Percentiles rank a stretch among this genome's conserved stretches.
Conservation (phyloP, 2,329 filamentous ascomycete species). For the Torrubiellomyces zombiae region DNA sequence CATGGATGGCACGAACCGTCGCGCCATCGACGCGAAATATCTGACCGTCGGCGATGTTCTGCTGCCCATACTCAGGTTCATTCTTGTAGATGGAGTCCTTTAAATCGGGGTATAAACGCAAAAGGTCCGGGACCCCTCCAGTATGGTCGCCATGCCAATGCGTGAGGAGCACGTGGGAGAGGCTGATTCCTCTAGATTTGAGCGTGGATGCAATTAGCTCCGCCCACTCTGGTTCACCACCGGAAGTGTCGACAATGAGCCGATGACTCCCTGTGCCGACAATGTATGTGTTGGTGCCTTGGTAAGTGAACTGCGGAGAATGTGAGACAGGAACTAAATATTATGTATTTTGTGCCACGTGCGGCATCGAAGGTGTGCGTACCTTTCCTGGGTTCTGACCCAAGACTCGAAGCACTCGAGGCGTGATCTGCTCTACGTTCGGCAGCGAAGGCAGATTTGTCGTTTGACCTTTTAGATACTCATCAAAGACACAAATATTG, state of each 20-base stretch:
- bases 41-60: constrained; percentile 27
- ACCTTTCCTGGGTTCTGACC: constrained; percentile 27
- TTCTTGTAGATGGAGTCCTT: constrained; percentile 35
- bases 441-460: constrained; percentile 16
- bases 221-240: constrained; percentile 46
- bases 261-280: constrained; percentile 45
- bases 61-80: constrained; percentile 24
- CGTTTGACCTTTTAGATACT: constrained; percentile 25
- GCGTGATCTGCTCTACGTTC: constrained; percentile 23
- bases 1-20: constrained; percentile 44
- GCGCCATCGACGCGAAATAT: constrained; percentile 33
- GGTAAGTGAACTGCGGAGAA: constrained; percentile 27
- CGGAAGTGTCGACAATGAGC: constrained; percentile 56
- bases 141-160: constrained; percentile 66
- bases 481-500: constrained; percentile 29
- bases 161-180: constrained; percentile 39
- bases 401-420: constrained; percentile 23
- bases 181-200: constrained; percentile 2
- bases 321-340: too few relatives aligned
- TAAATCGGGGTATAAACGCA: constrained; percentile 8
- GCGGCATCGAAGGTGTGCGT: too few relatives aligned
- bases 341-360: not conserved
- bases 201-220: constrained; percentile 13
- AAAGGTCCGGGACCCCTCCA: constrained; percentile 45
- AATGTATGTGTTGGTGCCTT: constrained; percentile 63